Conservation (phyloP, 1,139 yeast genomes). For the Protomyces arabidopsidicola region DNA sequence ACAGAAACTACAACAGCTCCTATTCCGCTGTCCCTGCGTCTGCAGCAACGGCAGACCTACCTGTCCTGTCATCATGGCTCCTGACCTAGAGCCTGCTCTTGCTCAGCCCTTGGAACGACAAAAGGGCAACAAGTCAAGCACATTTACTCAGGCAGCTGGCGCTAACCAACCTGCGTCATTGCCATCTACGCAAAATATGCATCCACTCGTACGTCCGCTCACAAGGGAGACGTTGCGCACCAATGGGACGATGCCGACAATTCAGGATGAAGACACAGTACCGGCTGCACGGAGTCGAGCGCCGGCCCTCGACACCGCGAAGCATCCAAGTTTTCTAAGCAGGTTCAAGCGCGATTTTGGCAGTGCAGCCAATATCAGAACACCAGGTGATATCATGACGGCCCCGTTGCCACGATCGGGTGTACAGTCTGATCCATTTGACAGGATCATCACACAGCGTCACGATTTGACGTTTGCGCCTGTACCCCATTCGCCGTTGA, state of each 20-base stretch:
- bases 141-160: not conserved
- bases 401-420: conserved; percentile 18
- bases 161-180: too few relatives aligned
- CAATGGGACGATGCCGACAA: not conserved
- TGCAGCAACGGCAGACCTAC: too few relatives aligned
- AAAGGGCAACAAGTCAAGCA: not conserved
- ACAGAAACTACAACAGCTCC: too few relatives aligned
- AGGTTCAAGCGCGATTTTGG: conserved; percentile 3
- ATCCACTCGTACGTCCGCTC: not conserved
- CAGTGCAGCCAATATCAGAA: not conserved
- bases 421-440: conserved; percentile 14
- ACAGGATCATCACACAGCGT: not conserved
- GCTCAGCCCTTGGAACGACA: too few relatives aligned
- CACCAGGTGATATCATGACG: conserved; percentile 24
- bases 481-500: not conserved
- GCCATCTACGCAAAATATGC: not conserved
- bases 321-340: conserved; percentile 8
- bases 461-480: not conserved
- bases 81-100: too few relatives aligned
- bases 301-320: not conserved
- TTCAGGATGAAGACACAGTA: not conserved
- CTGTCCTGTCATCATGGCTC: too few relatives aligned
- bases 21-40: too few relatives aligned
- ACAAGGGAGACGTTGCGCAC: not conserved
- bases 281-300: not conserved